These are phyloP conservation scores for Boletus bicolor DNA, from an alignment of 768 basidiomycete species.

Conservation along the genomic window DNA sequence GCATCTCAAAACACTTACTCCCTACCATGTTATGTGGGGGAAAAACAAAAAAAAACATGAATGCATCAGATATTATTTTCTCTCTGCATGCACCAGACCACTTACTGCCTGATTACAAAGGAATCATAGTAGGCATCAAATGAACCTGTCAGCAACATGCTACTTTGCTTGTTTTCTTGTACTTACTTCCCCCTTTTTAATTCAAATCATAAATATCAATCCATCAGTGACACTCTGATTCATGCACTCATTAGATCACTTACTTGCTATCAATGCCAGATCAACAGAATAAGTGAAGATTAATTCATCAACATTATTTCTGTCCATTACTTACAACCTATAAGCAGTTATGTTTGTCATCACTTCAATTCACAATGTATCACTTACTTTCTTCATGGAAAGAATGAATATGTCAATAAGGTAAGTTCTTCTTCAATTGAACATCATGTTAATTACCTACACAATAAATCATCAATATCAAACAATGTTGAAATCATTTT, in stretches of 20 bases:
- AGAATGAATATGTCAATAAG: background rate
- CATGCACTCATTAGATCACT: too few species aligned
- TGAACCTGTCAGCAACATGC: too few species aligned
- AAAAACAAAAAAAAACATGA: background rate
- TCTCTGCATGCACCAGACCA: too few species aligned
- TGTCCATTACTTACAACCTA: background rate
- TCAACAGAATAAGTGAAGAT: too few species aligned
- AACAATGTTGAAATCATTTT: background rate
- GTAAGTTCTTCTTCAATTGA: background rate
- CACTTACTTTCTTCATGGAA: background rate
- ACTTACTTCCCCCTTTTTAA: too few species aligned
- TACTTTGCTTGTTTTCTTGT: too few species aligned
- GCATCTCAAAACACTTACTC: background rate
- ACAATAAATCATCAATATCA: background rate
- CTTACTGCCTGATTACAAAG: too few species aligned
- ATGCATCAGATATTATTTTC: too few species aligned
- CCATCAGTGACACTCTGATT: too few species aligned
- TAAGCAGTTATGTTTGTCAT: background rate
- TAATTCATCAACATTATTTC: background rate
- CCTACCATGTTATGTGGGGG: background rate
- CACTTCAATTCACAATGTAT: background rate
- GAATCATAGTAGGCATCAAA: too few species aligned
- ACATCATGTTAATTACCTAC: background rate
- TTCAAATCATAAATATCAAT: too few species aligned
- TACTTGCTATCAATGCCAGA: too few species aligned